Base-by-base conservation (phyloP, 345 rosid genomes). In the Pugionium cornutum region DNA sequence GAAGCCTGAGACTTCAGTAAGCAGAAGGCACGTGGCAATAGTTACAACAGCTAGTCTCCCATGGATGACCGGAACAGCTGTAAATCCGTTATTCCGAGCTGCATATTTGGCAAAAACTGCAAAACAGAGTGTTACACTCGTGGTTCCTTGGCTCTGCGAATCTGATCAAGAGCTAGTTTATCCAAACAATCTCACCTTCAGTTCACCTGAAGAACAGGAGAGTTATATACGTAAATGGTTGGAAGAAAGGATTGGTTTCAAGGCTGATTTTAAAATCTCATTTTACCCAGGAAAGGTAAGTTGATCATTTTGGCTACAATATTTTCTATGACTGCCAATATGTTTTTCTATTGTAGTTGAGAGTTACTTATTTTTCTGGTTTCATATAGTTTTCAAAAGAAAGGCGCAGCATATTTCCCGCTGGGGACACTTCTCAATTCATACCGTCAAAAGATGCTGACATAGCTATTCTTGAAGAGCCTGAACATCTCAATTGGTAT, bases 11-110 rank as follows among this genome's bases (percentile, higher is more conserved):
- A 70, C 66, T 10, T 37, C 86, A 8, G 86, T 84, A 54, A 73
- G 77, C 72, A 83, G 83, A 79, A 85, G 99, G 79, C 92, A 88
- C 62, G 97, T 94, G 25, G 97, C 97, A 60, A 89, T 92, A 77
- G 91, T 92, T 54, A 89, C 95, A 36, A 92, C 99, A 68, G 97
- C 97, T 44, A 94, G 99, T 77, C 97, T 94, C 76, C 99, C 99
- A 28, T 94, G 99, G 99, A 90, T 94, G 99, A 94, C 97, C 4
- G 99, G 99, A 72, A 94, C 99, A 62, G 99, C 99, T 70, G 89
- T 94, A 58, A 94, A 94, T 76, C 97, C 99, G 9, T 83, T 94
- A 63, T 90, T 90, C 58, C 83, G 97, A 58, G 99, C 99, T 5
- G 99, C 97, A 7, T 94, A 79, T 80, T 76, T 94, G 51, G 84